Percentiles rank a stretch among this genome's conserved stretches.
phyloP scores from a whole-genome alignment of 2,329 filamentous ascomycete species.

The Aschersonia sp. region DNA sequence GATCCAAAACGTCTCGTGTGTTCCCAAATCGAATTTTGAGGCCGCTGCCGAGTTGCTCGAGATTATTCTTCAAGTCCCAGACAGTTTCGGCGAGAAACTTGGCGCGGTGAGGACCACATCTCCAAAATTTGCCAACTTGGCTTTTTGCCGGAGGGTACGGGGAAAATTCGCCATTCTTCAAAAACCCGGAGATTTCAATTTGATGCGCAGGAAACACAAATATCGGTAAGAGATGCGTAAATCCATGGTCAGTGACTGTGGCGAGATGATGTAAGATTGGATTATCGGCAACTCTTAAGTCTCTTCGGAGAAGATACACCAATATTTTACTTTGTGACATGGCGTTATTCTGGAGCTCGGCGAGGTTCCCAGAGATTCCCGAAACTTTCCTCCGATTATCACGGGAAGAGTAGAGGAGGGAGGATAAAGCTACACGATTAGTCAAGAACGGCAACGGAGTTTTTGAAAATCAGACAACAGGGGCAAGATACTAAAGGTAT shows the following conservation, averaged over 20 bases:
- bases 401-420: too few relatives aligned
- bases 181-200: constrained; percentile 60
- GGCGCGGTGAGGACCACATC: constrained; percentile 57
- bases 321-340: constrained; percentile 36
- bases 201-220: constrained; percentile 58
- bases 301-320: constrained; percentile 58
- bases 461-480: too few relatives aligned
- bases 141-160: constrained; percentile 59
- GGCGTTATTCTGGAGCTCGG: neutral
- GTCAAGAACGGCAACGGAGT: too few relatives aligned
- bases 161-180: constrained; percentile 36
- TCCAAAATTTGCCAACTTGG: constrained; percentile 51
- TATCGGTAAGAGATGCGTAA: constrained; percentile 57
- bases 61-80: constrained; percentile 53
- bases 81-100: constrained; percentile 60
- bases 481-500: too few relatives aligned
- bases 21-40: constrained; percentile 51
- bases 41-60: constrained; percentile 45
- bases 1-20: constrained; percentile 40
- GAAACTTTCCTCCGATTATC: too few relatives aligned
- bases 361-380: too few relatives aligned
- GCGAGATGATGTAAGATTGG: constrained; percentile 50
- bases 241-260: constrained; percentile 33
- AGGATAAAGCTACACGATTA: too few relatives aligned
- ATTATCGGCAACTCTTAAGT: constrained; percentile 62